Evolutionary conservation across 2,329 filamentous ascomycete genomes (phyloP).

Genomic region (Paecilomyces sp.): DNA sequence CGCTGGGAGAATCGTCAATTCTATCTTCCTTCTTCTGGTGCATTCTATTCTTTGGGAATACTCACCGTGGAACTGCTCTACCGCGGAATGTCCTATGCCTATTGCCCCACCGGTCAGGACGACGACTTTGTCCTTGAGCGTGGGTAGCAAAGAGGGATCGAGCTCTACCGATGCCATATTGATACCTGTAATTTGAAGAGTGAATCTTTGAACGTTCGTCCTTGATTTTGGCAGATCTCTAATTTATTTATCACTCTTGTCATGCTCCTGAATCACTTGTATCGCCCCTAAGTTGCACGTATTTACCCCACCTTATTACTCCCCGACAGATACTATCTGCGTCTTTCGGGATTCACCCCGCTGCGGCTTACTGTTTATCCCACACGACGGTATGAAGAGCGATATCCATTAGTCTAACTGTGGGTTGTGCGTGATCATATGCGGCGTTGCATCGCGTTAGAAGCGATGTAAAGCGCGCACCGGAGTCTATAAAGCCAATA

Average conservation of each 20-base stretch:
- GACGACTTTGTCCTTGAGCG: constrained; percentile 33
- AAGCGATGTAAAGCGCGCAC: neutral
- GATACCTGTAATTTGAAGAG: too few species aligned
- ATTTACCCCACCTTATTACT: neutral
- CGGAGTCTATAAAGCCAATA: too few species aligned
- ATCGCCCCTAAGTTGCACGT: neutral
- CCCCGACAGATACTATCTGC: neutral
- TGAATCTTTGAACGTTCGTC: too few species aligned
- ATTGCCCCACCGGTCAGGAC: constrained; percentile 41
- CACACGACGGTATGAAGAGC: neutral
- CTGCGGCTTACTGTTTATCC: neutral
- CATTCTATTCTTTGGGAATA: neutral
- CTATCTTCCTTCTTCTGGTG: neutral
- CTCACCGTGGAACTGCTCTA: constrained; percentile 10
- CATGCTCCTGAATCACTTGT: neutral
- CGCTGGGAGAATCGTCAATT: constrained; percentile 1
- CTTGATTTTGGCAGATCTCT: too few species aligned
- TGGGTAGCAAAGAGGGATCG: constrained; percentile 8
- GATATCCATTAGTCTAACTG: neutral
- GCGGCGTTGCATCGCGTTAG: neutral
- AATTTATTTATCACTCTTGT: neutral
- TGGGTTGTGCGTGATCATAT: neutral
- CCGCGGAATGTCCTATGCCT: constrained; percentile 15
- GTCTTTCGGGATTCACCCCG: neutral
- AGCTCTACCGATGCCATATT: constrained; percentile 11